Percentiles rank a stretch among this genome's conserved stretches.
These are phyloP conservation scores for Ilyonectria destructans DNA, from an alignment of 2,329 filamentous ascomycete genomes.

Conservation along the genomic window DNA sequence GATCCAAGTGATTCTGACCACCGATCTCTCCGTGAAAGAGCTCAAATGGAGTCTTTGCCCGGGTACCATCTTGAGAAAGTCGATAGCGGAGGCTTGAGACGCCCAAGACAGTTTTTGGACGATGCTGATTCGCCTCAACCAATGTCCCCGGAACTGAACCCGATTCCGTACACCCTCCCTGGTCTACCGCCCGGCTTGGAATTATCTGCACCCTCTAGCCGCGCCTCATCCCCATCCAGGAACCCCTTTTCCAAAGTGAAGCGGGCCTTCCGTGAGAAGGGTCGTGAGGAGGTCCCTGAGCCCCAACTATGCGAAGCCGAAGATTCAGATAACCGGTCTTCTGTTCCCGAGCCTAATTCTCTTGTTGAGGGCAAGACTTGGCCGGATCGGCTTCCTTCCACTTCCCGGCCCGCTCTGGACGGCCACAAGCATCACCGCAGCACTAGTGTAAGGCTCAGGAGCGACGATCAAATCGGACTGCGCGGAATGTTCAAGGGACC, in stretches of 20 bases:
- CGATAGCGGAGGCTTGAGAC: constrained; percentile 67
- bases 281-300: constrained; percentile 61
- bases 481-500: constrained; percentile 85
- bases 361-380: constrained; percentile 55
- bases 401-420: constrained; percentile 60
- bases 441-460: constrained; percentile 63
- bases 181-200: constrained; percentile 75
- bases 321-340: constrained; percentile 48
- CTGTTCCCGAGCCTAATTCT: constrained; percentile 48
- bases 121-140: constrained; percentile 65
- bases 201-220: constrained; percentile 75
- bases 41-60: constrained; percentile 42
- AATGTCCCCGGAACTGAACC: constrained; percentile 68
- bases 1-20: constrained; percentile 61
- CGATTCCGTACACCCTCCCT: constrained; percentile 63
- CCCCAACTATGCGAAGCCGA: constrained; percentile 54
- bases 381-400: constrained; percentile 46
- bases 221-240: constrained; percentile 75
- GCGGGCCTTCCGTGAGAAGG: constrained; percentile 70
- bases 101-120: constrained; percentile 57
- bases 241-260: constrained; percentile 73
- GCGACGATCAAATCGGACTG: constrained; percentile 54
- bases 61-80: constrained; percentile 54
- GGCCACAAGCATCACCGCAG: constrained; percentile 66
- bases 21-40: constrained; percentile 44